phyloP scores from a whole-genome alignment of 768 basidiomycete species.

The Mycena vulgaris region DNA sequence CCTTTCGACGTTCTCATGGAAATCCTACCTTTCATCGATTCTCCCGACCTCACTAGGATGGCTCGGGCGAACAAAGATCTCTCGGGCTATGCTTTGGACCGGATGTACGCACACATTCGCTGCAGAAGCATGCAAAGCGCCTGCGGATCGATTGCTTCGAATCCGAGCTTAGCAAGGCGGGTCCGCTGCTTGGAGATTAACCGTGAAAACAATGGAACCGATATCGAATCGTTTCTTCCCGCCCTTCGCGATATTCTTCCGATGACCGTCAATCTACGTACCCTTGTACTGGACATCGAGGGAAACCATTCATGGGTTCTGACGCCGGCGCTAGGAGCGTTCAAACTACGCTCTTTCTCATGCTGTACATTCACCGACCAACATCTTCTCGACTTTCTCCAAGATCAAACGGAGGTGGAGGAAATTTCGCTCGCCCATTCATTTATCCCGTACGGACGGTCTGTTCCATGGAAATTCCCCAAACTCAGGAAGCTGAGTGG shows the following conservation, averaged over 20 bases:
- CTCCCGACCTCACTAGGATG: slow-evolving; percentile 13
- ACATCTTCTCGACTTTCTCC: slow-evolving; percentile 22
- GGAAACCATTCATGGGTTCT: slow-evolving; percentile 21
- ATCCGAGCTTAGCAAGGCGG: slow-evolving; percentile 25
- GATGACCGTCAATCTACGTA: slow-evolving; percentile 19
- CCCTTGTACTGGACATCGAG: slow-evolving; percentile 23
- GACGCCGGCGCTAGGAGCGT: not conserved
- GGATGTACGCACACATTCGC: slow-evolving; percentile 18
- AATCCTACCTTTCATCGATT: slow-evolving; percentile 24
- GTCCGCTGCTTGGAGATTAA: slow-evolving; percentile 21
- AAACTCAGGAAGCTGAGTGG: slow-evolving; percentile 14
- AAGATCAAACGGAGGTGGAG: slow-evolving; percentile 27
- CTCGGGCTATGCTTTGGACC: slow-evolving; percentile 23
- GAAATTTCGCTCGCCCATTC: slow-evolving; percentile 28
- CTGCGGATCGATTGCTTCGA: slow-evolving; percentile 20
- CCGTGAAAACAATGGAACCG: not conserved
- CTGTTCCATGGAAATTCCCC: slow-evolving; percentile 23
- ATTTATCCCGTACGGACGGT: not conserved
- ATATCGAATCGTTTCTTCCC: slow-evolving; percentile 15
- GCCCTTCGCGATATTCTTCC: slow-evolving; percentile 16
- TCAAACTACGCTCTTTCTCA: slow-evolving; percentile 30
- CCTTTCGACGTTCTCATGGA: slow-evolving; percentile 36
- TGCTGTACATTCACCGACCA: slow-evolving; percentile 12
- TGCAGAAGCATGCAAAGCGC: slow-evolving; percentile 14
- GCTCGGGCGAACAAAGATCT: slow-evolving; percentile 28